Conservation (phyloP, 108 stramenopile genomes). For the Stephanodiscus triporus region DNA sequence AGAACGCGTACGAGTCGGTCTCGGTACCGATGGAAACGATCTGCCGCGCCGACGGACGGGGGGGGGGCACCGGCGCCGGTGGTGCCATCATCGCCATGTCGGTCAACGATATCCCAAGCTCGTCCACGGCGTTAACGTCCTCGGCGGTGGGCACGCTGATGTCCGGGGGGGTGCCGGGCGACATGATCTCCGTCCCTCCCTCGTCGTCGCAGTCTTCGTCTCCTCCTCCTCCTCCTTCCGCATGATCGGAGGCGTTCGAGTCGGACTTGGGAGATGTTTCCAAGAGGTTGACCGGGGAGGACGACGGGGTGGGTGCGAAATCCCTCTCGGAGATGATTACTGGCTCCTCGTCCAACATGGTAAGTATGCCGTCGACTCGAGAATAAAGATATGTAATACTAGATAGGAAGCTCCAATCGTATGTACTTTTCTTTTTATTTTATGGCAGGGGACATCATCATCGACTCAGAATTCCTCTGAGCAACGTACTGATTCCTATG, state of each 20-base stretch:
- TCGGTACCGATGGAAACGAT: conserved; percentile 89
- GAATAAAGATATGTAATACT: too few relatives aligned
- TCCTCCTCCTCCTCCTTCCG: too few relatives aligned
- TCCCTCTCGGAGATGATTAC: conserved; percentile 45
- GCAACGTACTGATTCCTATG: too few relatives aligned
- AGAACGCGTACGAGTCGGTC: conserved; percentile 79
- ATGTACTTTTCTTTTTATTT: too few relatives aligned
- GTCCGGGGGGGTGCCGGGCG: conserved; percentile 3
- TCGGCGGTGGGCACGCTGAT: conserved; percentile 10
- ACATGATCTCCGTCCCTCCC: neutral
- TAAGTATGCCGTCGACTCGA: too few relatives aligned
- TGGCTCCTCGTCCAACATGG: conserved; percentile 32
- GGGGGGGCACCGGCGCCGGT: neutral
- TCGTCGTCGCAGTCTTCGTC: conserved; percentile 1
- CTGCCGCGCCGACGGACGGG: conserved; percentile 57
- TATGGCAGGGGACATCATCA: too few relatives aligned
- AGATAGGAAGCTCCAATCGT: too few relatives aligned
- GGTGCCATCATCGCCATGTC: neutral
- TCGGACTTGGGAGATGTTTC: neutral
- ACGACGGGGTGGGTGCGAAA: conserved; percentile 21
- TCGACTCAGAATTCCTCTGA: too few relatives aligned
- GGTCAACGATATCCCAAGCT: conserved; percentile 10
- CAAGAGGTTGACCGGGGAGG: conserved; percentile 1
- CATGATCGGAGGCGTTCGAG: conserved; percentile 9
- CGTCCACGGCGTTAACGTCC: conserved; percentile 18